These are phyloP conservation scores for Penicillium brevicompactum DNA, from an alignment of 2,329 filamentous ascomycete genomes.

Conservation along the genomic window DNA sequence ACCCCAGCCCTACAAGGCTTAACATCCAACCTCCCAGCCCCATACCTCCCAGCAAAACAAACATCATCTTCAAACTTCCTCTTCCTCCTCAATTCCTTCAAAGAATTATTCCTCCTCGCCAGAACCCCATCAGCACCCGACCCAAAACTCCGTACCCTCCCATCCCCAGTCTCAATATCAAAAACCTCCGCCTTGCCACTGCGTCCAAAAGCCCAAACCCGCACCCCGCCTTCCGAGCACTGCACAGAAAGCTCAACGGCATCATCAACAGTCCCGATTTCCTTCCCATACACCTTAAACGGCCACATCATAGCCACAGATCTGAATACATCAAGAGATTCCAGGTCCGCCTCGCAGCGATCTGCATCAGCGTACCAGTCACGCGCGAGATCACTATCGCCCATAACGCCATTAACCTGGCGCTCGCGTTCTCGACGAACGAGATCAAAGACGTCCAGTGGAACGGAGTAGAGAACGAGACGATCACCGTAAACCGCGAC, in stretches of 20 bases:
- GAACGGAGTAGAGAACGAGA: slow-evolving; percentile 64
- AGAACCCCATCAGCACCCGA: slow-evolving; percentile 29
- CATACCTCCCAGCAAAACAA: slow-evolving; percentile 29
- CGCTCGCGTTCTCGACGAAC: slow-evolving; percentile 36
- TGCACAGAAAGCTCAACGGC: slow-evolving; percentile 56
- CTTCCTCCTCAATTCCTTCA: slow-evolving; percentile 21
- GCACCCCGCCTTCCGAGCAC: slow-evolving; percentile 44
- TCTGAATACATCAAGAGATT: slow-evolving; percentile 41
- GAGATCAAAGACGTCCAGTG: slow-evolving; percentile 56
- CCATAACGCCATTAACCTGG: slow-evolving; percentile 36
- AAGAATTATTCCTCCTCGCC: slow-evolving; percentile 10
- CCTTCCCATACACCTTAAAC: slow-evolving; percentile 52
- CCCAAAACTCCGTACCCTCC: slow-evolving; percentile 17
- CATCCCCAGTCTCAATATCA: slow-evolving; percentile 43
- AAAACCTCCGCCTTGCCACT: slow-evolving; percentile 50
- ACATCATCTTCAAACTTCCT: slow-evolving; percentile 27
- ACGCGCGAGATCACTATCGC: slow-evolving; percentile 34
- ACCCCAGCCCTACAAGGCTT: slow-evolving; percentile 7
- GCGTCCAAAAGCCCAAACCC: slow-evolving; percentile 56
- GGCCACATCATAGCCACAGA: slow-evolving; percentile 50
- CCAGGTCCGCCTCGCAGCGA: slow-evolving; percentile 36
- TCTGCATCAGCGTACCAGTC: slow-evolving; percentile 37
- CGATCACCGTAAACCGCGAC: slow-evolving; percentile 57
- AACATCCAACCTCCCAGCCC: slow-evolving; percentile 16
- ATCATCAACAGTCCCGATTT: slow-evolving; percentile 49